Conservation (phyloP, 495 filamentous ascomycete genomes). For the Hyaloscypha bicolor region DNA sequence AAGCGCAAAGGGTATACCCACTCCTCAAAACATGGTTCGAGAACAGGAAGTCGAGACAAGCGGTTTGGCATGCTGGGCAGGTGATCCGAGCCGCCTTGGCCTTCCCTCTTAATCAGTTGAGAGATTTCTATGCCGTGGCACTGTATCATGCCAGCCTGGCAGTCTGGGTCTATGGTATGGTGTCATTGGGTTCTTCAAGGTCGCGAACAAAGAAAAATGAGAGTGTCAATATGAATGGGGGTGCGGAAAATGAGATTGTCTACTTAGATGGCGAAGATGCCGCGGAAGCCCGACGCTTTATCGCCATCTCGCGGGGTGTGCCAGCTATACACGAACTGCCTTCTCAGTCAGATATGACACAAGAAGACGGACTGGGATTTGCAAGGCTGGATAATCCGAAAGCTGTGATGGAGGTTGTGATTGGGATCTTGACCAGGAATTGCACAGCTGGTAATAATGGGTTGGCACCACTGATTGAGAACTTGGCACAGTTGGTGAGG, state of each 20-base stretch:
- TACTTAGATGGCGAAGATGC: slow-evolving; percentile 14
- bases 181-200: slow-evolving; percentile 36
- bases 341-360: background rate
- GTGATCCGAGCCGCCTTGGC: slow-evolving; percentile 53
- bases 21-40: slow-evolving; percentile 56
- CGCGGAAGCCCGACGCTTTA: slow-evolving; percentile 1
- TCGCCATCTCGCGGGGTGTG: background rate
- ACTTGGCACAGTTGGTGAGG: slow-evolving; percentile 24
- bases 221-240: slow-evolving; percentile 14
- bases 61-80: slow-evolving; percentile 66
- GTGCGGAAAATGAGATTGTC: slow-evolving; percentile 2
- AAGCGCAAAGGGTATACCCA: slow-evolving; percentile 55
- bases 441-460: slow-evolving; percentile 35
- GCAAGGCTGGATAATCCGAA: slow-evolving; percentile 35
- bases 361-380: background rate
- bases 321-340: slow-evolving; percentile 16
- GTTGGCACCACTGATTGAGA: slow-evolving; percentile 25
- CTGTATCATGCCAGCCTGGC: slow-evolving; percentile 62
- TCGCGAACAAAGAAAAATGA: slow-evolving; percentile 15
- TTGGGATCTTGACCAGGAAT: slow-evolving; percentile 50
- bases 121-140: slow-evolving; percentile 61
- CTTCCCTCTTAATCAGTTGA: slow-evolving; percentile 49
- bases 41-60: slow-evolving; percentile 52
- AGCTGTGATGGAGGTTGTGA: slow-evolving; percentile 48
- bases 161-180: slow-evolving; percentile 62